Conservation (phyloP, 768 basidiomycete genomes). For the Suillus ampliporus region DNA sequence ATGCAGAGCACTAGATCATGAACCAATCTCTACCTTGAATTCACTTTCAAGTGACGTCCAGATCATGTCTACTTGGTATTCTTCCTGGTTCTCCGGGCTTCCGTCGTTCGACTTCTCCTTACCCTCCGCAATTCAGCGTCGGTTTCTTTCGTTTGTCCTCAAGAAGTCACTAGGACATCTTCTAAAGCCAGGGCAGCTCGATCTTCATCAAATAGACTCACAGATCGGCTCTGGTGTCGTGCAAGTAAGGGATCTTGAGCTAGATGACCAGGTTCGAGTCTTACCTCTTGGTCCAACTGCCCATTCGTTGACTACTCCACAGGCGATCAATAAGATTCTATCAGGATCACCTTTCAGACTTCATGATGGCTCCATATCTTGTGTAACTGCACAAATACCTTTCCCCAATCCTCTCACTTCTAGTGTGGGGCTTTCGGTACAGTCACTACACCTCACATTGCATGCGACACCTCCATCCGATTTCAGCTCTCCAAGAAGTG, state of each 20-base stretch:
- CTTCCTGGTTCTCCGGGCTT: constrained; percentile 57
- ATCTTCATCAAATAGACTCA: constrained; percentile 85
- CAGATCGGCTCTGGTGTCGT: constrained; percentile 92
- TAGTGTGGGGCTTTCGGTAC: constrained; percentile 69
- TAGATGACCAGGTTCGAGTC: constrained; percentile 71
- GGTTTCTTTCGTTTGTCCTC: constrained; percentile 89
- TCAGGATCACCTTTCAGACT: constrained; percentile 69
- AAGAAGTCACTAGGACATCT: constrained; percentile 84
- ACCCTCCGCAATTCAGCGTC: constrained; percentile 77
- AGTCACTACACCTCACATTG: constrained; percentile 72
- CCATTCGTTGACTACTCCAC: constrained; percentile 21
- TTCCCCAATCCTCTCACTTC: constrained; percentile 86
- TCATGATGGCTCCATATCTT: constrained; percentile 73
- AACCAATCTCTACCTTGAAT: constrained; percentile 5
- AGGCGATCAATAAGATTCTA: constrained; percentile 84
- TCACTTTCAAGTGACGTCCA: not conserved
- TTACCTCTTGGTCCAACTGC: constrained; percentile 12
- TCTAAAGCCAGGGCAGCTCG: constrained; percentile 88
- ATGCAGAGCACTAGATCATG: constrained; percentile 1
- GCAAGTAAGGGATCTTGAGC: constrained; percentile 82
- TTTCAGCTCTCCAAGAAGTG: constrained; percentile 22
- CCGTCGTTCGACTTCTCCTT: constrained; percentile 70
- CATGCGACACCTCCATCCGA: constrained; percentile 40
- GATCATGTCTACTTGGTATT: constrained; percentile 59
- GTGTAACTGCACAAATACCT: constrained; percentile 79